Evolutionary conservation across 768 basidiomycete genomes (phyloP).

Genomic region (Lanmaoa pseudosensibilis): DNA sequence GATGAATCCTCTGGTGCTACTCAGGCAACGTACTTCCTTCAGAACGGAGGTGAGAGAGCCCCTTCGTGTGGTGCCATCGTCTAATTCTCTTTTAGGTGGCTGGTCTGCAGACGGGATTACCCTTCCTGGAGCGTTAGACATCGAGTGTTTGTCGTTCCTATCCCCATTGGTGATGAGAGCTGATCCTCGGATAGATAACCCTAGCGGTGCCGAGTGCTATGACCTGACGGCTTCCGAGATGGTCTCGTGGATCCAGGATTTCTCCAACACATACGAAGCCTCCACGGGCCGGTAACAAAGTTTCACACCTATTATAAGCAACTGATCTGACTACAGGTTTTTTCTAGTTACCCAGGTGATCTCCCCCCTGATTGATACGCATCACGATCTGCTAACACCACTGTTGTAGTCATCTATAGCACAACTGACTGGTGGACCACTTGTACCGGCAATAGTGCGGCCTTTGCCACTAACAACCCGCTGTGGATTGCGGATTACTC

Average conservation of each 20-base stretch:
- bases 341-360: constrained; percentile 42
- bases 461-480: constrained; percentile 51
- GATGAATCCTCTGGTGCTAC: constrained; percentile 51
- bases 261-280: constrained; percentile 58
- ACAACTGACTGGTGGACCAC: constrained; percentile 68
- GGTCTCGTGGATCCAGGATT: constrained; percentile 64
- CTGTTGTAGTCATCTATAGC: constrained; percentile 52
- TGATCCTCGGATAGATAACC: constrained; percentile 42
- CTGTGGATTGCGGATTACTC: constrained; percentile 61
- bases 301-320: background rate
- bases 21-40: constrained; percentile 60
- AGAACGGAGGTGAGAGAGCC: constrained; percentile 46
- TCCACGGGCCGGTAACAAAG: constrained; percentile 43
- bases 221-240: constrained; percentile 51
- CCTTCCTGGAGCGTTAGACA: constrained; percentile 63
- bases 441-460: constrained; percentile 60
- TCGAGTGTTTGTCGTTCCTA: constrained; percentile 47
- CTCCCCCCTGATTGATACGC: background rate
- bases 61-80: background rate
- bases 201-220: constrained; percentile 53
- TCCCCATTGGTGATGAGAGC: background rate
- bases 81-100: constrained; percentile 37
- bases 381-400: background rate
- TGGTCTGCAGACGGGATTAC: constrained; percentile 59
- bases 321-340: background rate